Base-by-base conservation (phyloP, 768 basidiomycete species). In the Kwoniella mangroviensis region DNA sequence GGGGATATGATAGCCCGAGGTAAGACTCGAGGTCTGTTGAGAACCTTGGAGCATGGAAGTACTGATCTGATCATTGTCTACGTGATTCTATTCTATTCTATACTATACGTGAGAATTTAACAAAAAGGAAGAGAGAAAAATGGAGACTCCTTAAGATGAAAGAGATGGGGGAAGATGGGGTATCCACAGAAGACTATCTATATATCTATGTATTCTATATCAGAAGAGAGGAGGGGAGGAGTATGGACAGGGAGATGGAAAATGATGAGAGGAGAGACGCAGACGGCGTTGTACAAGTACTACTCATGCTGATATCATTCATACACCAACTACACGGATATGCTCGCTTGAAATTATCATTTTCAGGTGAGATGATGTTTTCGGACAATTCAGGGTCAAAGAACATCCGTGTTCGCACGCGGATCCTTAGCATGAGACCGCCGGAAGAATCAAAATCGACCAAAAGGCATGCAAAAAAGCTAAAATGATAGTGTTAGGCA, bases 21-120 rank as follows among this genome's bases (percentile, higher is more conserved):
- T 12, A 17, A 17, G 15, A 58, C 6, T 19, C 57, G 65, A 49
- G 58, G 17, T 60, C 66, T 57, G 34, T 43, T 17, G 49, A 68
- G 40, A 13, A 57, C 34, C 53, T 51, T 43, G 21, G 60, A 22
- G 42, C 56, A 52, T 21, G 66, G 59, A 11, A 61, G 2, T 19
- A 42, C 19, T 12, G 57, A 24, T 40, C 55, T 58, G 59, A 67
- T 60, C 66, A 67, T 67, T 34, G 15, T 61, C 22, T 13, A 19
- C n/a, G 22, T 28, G 28, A 41, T 40, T 9, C 24, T 63, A 53
- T 52, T 60, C 26, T 65, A 55, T 43, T 26, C 15, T 13, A 53
- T 40, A 5, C 15, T 52, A n/a, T 21, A 40, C 15, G 24, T 19
- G 34, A 13, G 52, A 65, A 11, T 34, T 43, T 40, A 65, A 42